These are phyloP conservation scores for Zygosaccharomyces bailii DNA, from an alignment of 805 yeast genomes.

Conservation along the genomic window DNA sequence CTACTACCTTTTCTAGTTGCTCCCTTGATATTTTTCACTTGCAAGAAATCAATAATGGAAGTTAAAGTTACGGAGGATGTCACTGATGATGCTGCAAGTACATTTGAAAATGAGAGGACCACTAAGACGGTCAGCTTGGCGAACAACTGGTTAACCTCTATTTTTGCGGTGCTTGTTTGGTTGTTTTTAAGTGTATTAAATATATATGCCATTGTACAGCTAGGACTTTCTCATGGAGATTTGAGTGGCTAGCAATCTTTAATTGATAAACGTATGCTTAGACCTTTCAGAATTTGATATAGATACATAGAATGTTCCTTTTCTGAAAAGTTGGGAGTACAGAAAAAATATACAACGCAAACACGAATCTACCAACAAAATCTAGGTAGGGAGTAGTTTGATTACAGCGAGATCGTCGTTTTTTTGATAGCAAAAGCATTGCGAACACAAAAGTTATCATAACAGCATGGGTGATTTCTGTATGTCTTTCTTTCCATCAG, in stretches of 20 bases:
- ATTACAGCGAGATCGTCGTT: too few relatives aligned
- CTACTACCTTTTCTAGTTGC: conserved; percentile 81
- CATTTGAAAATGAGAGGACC: conserved; percentile 15
- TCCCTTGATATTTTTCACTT: conserved; percentile 80
- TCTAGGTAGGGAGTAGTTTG: too few relatives aligned
- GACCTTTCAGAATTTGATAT: too few relatives aligned
- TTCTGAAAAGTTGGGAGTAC: too few relatives aligned
- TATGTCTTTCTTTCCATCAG: too few relatives aligned
- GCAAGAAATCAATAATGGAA: conserved; percentile 64
- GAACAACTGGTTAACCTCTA: conserved; percentile 57
- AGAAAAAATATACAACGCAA: too few relatives aligned
- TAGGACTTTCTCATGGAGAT: conserved; percentile 33
- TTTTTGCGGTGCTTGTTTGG: conserved; percentile 60
- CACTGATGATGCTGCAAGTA: conserved; percentile 15
- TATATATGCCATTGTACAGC: conserved; percentile 53
- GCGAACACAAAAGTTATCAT: too few relatives aligned
- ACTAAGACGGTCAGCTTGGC: conserved; percentile 48
- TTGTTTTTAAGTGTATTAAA: conserved; percentile 67
- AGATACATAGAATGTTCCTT: too few relatives aligned
- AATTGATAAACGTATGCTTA: too few relatives aligned
- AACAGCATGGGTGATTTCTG: too few relatives aligned
- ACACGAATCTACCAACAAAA: too few relatives aligned
- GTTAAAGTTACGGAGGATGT: conserved; percentile 39
- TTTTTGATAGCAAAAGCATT: too few relatives aligned
- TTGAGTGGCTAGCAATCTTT: conserved; percentile 16